Evolutionary conservation across 2,329 filamentous ascomycete species (phyloP).

Genomic region (Penicillium nordicum): DNA sequence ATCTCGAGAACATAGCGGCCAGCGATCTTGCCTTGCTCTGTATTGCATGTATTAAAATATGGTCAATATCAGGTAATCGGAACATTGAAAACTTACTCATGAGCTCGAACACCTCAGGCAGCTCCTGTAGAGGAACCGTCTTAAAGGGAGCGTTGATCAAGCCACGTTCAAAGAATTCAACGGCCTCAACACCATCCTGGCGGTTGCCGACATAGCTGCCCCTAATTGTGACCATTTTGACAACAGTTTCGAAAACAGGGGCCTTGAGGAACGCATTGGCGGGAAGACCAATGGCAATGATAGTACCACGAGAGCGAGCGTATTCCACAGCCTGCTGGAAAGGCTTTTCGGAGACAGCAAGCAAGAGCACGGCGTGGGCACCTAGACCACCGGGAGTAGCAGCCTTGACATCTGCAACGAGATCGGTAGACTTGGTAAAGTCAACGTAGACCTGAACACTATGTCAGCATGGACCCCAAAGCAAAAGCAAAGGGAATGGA

Average conservation of each 20-base stretch:
- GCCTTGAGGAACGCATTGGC: slow-evolving; percentile 74
- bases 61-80: not conserved
- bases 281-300: slow-evolving; percentile 87
- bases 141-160: slow-evolving; percentile 86
- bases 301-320: slow-evolving; percentile 74
- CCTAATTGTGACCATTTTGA: slow-evolving; percentile 88
- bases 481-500: no score
- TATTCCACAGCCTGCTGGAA: slow-evolving; percentile 94
- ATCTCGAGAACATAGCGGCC: slow-evolving; percentile 46
- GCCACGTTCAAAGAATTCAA: slow-evolving; percentile 83
- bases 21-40: slow-evolving; percentile 41
- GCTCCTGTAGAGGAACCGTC: slow-evolving; percentile 73
- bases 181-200: slow-evolving; percentile 78
- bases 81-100: slow-evolving; percentile 48
- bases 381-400: slow-evolving; percentile 76
- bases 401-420: slow-evolving; percentile 80
- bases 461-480: not conserved
- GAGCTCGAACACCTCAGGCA: slow-evolving; percentile 75
- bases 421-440: slow-evolving; percentile 70
- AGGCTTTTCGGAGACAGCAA: slow-evolving; percentile 84
- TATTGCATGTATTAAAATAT: slow-evolving; percentile 18
- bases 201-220: slow-evolving; percentile 93
- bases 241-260: slow-evolving; percentile 83
- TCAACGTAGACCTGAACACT: slow-evolving; percentile 65
- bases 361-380: slow-evolving; percentile 80